Evolutionary conservation across 23 red algal genomes (phyloP).

Genomic region (Gracilaria domingensis): DNA sequence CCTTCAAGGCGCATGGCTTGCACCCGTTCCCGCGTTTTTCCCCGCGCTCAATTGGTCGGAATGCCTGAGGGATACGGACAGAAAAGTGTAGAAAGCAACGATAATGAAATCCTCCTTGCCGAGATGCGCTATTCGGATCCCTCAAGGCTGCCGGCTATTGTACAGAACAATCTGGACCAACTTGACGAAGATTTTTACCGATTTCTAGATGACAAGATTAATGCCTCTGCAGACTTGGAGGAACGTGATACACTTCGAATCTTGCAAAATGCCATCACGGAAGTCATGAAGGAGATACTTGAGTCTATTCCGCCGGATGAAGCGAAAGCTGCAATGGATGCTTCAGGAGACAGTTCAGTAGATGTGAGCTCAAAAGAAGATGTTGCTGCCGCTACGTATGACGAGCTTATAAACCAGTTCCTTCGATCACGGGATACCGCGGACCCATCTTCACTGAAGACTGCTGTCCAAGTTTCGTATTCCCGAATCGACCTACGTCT

Average conservation of each 20-base stretch:
- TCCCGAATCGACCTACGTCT: conserved; percentile 62
- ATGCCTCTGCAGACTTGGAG: conserved; percentile 77
- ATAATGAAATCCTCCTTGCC: conserved; percentile 87
- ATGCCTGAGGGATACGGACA: conserved; percentile 66
- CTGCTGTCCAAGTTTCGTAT: conserved; percentile 31
- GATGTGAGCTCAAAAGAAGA: conserved; percentile 29
- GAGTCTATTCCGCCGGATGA: conserved; percentile 33
- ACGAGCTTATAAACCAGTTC: conserved; percentile 66
- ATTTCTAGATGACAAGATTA: conserved; percentile 89
- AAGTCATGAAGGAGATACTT: conserved; percentile 78
- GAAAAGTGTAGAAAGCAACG: conserved; percentile 42
- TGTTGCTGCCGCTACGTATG: conserved; percentile 63
- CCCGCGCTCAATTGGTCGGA: conserved; percentile 51
- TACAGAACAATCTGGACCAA: conserved; percentile 71
- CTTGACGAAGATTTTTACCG: conserved; percentile 96
- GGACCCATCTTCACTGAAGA: conserved; percentile 8
- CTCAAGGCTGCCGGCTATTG: conserved; percentile 72
- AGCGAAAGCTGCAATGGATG: conserved; percentile 10
- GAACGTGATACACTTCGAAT: conserved; percentile 89
- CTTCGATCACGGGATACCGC: background rate
- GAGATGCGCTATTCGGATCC: conserved; percentile 91
- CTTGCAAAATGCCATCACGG: conserved; percentile 82
- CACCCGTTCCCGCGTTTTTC: background rate
- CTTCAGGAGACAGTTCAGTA: background rate
- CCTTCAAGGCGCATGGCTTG: background rate